A percentile compares a stretch with the other conserved stretches of the same genome.
These are phyloP conservation scores for Agastache rugosa DNA, from an alignment of 257 asterid genomes.

Conservation along the genomic window DNA sequence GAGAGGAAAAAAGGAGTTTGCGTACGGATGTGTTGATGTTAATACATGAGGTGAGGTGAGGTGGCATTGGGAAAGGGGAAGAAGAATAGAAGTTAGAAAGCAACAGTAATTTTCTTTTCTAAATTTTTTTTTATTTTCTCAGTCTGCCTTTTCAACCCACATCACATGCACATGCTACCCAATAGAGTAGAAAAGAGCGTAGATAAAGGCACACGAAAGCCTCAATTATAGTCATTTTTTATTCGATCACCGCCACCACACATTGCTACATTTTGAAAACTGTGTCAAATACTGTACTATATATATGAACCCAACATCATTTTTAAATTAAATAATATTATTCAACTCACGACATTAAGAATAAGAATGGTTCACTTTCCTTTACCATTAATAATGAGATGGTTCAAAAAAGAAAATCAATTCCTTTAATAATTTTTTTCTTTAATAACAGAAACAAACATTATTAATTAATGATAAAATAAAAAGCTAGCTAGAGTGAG, in stretches of 20 bases:
- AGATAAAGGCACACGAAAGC: conserved; percentile 9
- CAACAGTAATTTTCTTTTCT: neutral
- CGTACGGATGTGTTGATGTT: neutral
- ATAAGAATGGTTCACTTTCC: neutral
- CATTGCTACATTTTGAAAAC: conserved; percentile 4
- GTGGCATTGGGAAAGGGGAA: conserved; percentile 1
- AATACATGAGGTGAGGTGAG: neutral
- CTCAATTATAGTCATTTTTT: neutral
- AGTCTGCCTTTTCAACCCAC: conserved; percentile 32
- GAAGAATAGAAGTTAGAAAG: neutral
- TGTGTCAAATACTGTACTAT: neutral
- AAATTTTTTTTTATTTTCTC: neutral
- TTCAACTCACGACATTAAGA: no score
- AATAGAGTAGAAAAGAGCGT: conserved; percentile 19
- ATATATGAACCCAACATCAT: neutral
- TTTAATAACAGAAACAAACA: no score
- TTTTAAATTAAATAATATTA: neutral
- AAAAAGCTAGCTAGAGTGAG: neutral
- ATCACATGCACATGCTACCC: conserved; percentile 44
- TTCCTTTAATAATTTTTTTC: no score
- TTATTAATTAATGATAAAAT: no score
- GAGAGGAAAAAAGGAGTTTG: no score
- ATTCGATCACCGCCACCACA: conserved; percentile 21
- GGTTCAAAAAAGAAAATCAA: no score
- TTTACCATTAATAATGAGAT: no score